These are phyloP conservation scores for Toxicodendron radicans DNA, from an alignment of 345 rosid species.

Conservation along the genomic window DNA sequence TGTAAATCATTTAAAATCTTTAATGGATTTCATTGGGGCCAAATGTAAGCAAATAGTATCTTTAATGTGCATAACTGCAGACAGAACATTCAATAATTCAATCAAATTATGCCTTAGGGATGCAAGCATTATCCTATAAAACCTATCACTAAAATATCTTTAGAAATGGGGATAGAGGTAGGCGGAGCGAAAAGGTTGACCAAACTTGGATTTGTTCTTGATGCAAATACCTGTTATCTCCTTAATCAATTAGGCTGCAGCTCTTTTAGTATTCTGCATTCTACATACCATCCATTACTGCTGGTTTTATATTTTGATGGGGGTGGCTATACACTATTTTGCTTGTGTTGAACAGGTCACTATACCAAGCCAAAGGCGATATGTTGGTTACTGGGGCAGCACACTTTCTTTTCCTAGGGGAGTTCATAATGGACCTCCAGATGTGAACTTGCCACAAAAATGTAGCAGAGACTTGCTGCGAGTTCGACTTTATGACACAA, in stretches of 20 bases:
- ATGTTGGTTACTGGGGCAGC: slow-evolving; percentile 75
- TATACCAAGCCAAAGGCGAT: slow-evolving; percentile 93
- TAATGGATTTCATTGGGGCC: too few relatives aligned
- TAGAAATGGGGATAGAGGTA: too few relatives aligned
- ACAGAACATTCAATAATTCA: not conserved
- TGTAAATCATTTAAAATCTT: too few relatives aligned
- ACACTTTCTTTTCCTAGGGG: slow-evolving; percentile 46
- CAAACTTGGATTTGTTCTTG: too few relatives aligned
- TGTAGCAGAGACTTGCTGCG: slow-evolving; percentile 69
- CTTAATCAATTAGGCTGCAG: too few relatives aligned
- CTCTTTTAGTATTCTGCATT: not conserved
- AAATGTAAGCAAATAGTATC: not conserved
- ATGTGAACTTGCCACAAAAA: slow-evolving; percentile 55
- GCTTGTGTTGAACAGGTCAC: slow-evolving; percentile 59
- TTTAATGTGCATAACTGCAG: not conserved
- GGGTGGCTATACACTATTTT: not conserved
- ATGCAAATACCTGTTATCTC: not conserved
- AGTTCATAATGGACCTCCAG: slow-evolving; percentile 43
- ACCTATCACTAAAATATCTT: too few relatives aligned
- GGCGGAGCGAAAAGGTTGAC: too few relatives aligned
- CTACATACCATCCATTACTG: not conserved
- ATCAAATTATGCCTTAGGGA: too few relatives aligned
- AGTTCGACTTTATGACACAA: slow-evolving; percentile 78
- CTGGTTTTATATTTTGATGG: not conserved
- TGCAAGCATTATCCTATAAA: too few relatives aligned